Evolutionary conservation across 2,329 filamentous ascomycete genomes (phyloP), one percentile per base, ranked within the genome.

Genomic region (Botrytis fragariae): DNA sequence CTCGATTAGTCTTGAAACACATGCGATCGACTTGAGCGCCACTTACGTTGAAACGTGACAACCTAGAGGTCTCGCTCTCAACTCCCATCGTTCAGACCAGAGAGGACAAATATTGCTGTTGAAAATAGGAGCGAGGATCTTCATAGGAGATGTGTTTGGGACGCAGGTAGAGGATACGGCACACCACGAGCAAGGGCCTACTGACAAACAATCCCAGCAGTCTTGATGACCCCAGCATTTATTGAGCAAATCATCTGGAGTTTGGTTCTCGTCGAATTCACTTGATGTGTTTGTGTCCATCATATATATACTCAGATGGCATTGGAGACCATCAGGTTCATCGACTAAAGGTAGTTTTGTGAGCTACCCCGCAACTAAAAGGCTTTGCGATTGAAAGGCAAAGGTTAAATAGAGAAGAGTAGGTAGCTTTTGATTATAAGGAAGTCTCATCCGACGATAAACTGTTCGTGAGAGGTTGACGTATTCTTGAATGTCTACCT

Each of bases 71-170:
- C 76, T 79, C 32, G 83, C 82, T 29, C 84, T 80, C 10, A 85
- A 69, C 74, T 84, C 84, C 84, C 83, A 85, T 29, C 83, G 77
- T 79, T 85, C 85, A 9, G 83, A 83, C 83, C 83, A 84, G 74
- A 87, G 82, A 10, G 87, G 88, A 75, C 87, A 89, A 8, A 88
- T 82, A 68, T 85, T 79, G 59, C 84, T 81, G 72, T 88, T 82
- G 77, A 83, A 85, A 3, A 85, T 84, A 2, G 87, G 87, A 3
- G 86, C 86, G 25, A 89, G 81, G 44, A 87, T 77, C 0, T 83
- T 85, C 16, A 87, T 78, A 0, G 75, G 72, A 73, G 85, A 79
- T 25, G 82, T 80, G 74, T 88, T 88, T 35, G 87, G 87, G 2
- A 89, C 84, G 78, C 87, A 89, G 0, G 85, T 84, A 79, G 84